Percentiles rank a stretch among this genome's conserved stretches.
phyloP scores from a whole-genome alignment of 2,329 filamentous ascomycete species.

The Colletotrichum spaethianum region DNA sequence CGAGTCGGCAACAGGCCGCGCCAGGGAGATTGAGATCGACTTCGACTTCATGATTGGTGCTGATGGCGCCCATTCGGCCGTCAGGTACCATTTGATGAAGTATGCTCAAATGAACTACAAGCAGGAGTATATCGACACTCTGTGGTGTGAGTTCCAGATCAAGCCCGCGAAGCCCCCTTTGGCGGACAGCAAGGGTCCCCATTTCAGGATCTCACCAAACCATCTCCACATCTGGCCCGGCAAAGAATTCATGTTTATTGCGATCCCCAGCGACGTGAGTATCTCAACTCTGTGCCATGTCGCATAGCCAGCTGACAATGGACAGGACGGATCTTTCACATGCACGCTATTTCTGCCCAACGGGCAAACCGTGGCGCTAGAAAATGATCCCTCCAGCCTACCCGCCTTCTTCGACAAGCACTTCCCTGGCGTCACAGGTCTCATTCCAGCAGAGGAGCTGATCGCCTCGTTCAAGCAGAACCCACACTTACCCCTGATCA shows the following conservation, averaged over 20 bases:
- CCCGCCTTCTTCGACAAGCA: conserved; percentile 83
- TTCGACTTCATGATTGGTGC: conserved; percentile 96
- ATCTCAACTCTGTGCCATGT: not conserved
- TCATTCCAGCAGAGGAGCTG: conserved; percentile 79
- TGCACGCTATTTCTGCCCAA: conserved; percentile 93
- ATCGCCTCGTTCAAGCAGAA: conserved; percentile 83
- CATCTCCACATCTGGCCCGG: conserved; percentile 99
- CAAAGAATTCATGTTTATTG: conserved; percentile 97
- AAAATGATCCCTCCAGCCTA: conserved; percentile 71
- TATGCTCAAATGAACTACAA: conserved; percentile 90
- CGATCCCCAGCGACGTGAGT: conserved; percentile 80
- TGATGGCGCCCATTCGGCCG: conserved; percentile 93
- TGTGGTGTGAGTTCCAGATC: conserved; percentile 98
- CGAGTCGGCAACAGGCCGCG: conserved; percentile 57
- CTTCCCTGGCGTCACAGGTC: conserved; percentile 87
- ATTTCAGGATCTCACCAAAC: conserved; percentile 88
- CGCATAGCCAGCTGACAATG: conserved; percentile 28
- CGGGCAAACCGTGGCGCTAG: conserved; percentile 76
- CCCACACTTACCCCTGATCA: conserved; percentile 93
- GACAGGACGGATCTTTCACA: conserved; percentile 89
- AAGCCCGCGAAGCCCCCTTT: conserved; percentile 65
- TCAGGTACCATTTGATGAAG: conserved; percentile 96
- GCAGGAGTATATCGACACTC: conserved; percentile 94
- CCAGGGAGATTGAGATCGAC: conserved; percentile 82
- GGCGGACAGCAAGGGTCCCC: conserved; percentile 48